Percentiles rank a stretch among this genome's conserved stretches.
Evolutionary conservation across 2,329 filamentous ascomycete species (phyloP).

Genomic region (Helotiales sp.): DNA sequence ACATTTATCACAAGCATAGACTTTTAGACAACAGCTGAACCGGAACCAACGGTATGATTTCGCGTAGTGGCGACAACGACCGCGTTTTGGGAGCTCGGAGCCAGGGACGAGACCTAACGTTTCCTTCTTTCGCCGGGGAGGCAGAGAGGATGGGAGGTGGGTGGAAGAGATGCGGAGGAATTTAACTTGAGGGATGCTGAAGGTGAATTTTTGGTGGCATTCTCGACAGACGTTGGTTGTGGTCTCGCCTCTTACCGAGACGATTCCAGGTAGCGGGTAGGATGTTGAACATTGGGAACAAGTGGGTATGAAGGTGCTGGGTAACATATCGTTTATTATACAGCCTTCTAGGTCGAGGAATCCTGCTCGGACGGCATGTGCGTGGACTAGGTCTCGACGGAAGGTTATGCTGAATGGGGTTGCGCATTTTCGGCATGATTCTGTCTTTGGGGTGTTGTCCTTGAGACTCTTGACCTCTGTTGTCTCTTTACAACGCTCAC

Average conservation of each 20-base stretch:
- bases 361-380: slow-evolving; percentile 71
- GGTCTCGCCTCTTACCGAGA: slow-evolving; percentile 72
- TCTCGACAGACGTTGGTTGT: slow-evolving; percentile 74
- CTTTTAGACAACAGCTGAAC: slow-evolving; percentile 61
- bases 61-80: slow-evolving; percentile 58
- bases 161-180: slow-evolving; percentile 68
- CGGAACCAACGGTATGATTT: slow-evolving; percentile 64
- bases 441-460: slow-evolving; percentile 50
- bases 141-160: slow-evolving; percentile 41
- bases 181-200: slow-evolving; percentile 75
- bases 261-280: slow-evolving; percentile 61
- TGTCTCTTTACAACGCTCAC: slow-evolving; percentile 73
- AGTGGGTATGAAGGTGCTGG: slow-evolving; percentile 77
- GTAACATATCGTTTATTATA: slow-evolving; percentile 73
- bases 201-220: slow-evolving; percentile 78
- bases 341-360: slow-evolving; percentile 78
- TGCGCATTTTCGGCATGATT: slow-evolving; percentile 61
- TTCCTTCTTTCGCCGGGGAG: slow-evolving; percentile 46
- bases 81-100: slow-evolving; percentile 53
- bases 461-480: slow-evolving; percentile 69
- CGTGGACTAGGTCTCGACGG: slow-evolving; percentile 70
- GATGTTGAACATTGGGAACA: slow-evolving; percentile 74
- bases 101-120: slow-evolving; percentile 57
- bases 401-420: slow-evolving; percentile 54
- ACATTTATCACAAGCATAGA: slow-evolving; percentile 68